These are phyloP conservation scores for Xylaria castorea DNA, from an alignment of 495 filamentous ascomycete genomes.

Conservation along the genomic window DNA sequence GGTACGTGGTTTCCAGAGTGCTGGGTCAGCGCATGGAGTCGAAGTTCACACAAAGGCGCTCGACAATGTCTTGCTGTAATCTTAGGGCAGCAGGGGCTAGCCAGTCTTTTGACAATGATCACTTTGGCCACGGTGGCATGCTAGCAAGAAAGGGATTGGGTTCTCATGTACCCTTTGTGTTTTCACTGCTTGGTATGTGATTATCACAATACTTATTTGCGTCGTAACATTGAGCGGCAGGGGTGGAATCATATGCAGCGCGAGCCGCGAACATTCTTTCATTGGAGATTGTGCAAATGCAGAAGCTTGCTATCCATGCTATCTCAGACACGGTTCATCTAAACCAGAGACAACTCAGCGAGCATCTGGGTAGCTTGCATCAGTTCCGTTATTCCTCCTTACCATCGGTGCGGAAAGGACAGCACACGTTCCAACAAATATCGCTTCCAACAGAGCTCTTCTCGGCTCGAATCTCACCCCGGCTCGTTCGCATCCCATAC, in stretches of 20 bases:
- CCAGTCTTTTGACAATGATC: not conserved
- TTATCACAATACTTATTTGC: not conserved
- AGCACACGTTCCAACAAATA: not conserved
- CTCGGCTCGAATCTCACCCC: constrained; percentile 1
- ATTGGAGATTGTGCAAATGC: constrained; percentile 39
- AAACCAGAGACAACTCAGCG: constrained; percentile 10
- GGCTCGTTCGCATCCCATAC: not conserved
- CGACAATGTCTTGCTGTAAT: not conserved
- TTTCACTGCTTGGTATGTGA: not conserved
- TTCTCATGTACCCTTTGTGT: not conserved
- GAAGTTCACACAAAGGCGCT: not conserved
- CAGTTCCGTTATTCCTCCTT: not conserved
- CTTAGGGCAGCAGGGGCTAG: not conserved
- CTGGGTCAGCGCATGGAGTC: constrained; percentile 17
- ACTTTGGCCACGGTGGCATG: not conserved
- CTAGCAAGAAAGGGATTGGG: not conserved
- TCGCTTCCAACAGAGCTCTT: constrained; percentile 9
- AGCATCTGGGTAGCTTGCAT: constrained; percentile 4
- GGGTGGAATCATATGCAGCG: constrained; percentile 38
- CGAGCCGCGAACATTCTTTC: constrained; percentile 43
- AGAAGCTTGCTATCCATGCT: constrained; percentile 39
- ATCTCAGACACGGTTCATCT: constrained; percentile 32
- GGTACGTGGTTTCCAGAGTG: constrained; percentile 25
- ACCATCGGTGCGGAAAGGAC: not conserved
- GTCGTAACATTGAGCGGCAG: not conserved